Percentiles rank a stretch among this genome's conserved stretches.
Evolutionary conservation across 495 filamentous ascomycete genomes (phyloP).

Genomic region (Chaetomidium leptoderma): DNA sequence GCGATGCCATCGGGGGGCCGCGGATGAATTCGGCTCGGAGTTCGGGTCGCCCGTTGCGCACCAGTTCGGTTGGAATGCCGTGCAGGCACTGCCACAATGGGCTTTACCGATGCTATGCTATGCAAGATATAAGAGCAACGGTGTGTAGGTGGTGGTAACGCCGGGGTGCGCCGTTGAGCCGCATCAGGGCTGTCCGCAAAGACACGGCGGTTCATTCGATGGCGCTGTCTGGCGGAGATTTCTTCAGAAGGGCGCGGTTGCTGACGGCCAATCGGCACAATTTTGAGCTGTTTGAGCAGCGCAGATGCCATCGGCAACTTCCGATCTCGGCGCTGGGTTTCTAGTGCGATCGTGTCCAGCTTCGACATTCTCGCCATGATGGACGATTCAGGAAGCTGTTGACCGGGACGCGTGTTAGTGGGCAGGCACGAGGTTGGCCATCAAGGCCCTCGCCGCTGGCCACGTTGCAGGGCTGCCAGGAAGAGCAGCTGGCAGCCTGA

Average conservation of each 20-base stretch:
- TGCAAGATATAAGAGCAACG: neutral
- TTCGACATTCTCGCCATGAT: slow-evolving; percentile 6
- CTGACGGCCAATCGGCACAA: slow-evolving; percentile 26
- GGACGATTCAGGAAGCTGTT: slow-evolving; percentile 32
- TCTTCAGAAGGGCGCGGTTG: slow-evolving; percentile 14
- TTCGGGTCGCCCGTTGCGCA: neutral
- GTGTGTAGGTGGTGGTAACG: neutral
- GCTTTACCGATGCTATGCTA: neutral
- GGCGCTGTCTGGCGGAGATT: slow-evolving; percentile 11
- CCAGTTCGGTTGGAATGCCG: neutral
- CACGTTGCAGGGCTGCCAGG: slow-evolving; percentile 18
- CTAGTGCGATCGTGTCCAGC: neutral
- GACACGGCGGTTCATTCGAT: neutral
- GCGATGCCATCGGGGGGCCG: slow-evolving; percentile 15
- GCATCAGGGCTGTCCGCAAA: slow-evolving; percentile 1
- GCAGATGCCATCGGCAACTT: slow-evolving; percentile 24
- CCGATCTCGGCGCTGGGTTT: slow-evolving; percentile 30
- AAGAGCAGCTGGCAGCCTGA: slow-evolving; percentile 10
- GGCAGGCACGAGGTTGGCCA: neutral
- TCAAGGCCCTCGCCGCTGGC: slow-evolving; percentile 3
- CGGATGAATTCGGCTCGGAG: neutral
- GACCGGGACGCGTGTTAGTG: slow-evolving; percentile 9
- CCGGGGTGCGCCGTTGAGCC: slow-evolving; percentile 7
- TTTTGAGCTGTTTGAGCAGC: slow-evolving; percentile 8
- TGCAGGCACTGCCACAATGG: slow-evolving; percentile 6